Percentiles rank a stretch among this genome's conserved stretches.
These are phyloP conservation scores for Nothopassalora personata DNA, from an alignment of 2,329 filamentous ascomycete genomes.

Conservation along the genomic window DNA sequence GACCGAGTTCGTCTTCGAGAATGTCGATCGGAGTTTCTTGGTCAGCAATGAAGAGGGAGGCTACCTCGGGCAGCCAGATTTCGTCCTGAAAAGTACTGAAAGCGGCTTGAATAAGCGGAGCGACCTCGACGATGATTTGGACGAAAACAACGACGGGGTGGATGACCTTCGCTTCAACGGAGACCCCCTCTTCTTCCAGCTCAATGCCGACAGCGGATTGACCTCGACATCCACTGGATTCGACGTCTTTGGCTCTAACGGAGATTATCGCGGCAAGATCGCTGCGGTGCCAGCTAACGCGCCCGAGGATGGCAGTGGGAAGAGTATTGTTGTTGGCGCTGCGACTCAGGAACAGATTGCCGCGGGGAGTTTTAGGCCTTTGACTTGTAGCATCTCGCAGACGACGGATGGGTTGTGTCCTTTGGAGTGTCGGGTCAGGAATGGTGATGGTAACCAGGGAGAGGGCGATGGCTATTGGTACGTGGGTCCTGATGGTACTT, in stretches of 20 bases:
- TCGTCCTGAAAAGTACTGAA: neutral
- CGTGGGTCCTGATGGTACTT: neutral
- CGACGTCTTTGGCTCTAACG: neutral
- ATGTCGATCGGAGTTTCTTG: neutral
- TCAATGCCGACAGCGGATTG: neutral
- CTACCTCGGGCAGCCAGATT: neutral
- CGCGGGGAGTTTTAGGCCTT: neutral
- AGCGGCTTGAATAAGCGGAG: neutral
- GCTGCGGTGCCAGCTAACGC: neutral
- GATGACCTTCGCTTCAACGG: neutral
- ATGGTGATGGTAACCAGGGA: neutral
- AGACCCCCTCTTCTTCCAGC: neutral
- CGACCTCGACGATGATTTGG: neutral
- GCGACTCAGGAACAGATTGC: neutral
- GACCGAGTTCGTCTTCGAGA: neutral
- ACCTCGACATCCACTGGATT: neutral
- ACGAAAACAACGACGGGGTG: neutral
- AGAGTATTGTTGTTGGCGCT: neutral
- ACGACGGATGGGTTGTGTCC: neutral
- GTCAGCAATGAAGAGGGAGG: neutral
- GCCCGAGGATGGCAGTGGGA: neutral
- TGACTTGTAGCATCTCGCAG: neutral
- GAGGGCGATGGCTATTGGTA: neutral
- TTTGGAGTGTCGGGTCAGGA: neutral
- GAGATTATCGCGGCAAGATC: neutral